phyloP scores from a whole-genome alignment of 2,329 filamentous ascomycete genomes.

The Colletotrichum gloeosporioides region DNA sequence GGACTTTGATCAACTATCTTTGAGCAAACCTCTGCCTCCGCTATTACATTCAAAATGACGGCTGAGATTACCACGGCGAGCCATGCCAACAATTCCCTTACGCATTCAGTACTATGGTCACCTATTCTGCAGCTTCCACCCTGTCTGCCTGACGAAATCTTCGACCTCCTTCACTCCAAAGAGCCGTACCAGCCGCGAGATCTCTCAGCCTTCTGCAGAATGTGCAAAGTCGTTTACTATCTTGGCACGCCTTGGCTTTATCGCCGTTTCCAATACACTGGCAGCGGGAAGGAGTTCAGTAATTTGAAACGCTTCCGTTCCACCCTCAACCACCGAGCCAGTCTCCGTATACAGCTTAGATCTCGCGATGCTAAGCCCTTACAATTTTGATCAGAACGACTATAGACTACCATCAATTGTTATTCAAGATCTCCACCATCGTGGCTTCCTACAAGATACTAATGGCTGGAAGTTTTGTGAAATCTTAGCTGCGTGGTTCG shows the following conservation, averaged over 20 bases:
- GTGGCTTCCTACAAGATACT: background rate
- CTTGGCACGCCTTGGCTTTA: background rate
- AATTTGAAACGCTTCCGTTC: background rate
- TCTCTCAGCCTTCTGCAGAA: background rate
- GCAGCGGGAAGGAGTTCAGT: background rate
- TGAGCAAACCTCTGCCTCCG: no score
- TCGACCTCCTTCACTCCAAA: background rate
- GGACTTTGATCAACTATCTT: no score
- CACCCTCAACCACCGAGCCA: background rate
- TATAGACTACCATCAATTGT: background rate
- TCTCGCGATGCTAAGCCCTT: background rate
- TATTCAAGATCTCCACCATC: background rate
- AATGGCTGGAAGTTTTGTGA: background rate
- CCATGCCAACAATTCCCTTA: background rate
- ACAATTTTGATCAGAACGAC: no score
- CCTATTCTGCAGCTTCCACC: background rate
- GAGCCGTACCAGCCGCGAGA: background rate
- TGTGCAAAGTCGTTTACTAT: background rate
- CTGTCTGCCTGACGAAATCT: background rate
- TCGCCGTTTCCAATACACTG: background rate
- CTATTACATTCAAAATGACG: background rate
- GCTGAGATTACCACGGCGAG: background rate
- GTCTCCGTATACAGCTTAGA: background rate
- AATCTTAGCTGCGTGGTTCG: background rate
- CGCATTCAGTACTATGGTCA: background rate